Evolutionary conservation across 257 asterid species (phyloP).

Genomic region (Nicotiana undulata): DNA sequence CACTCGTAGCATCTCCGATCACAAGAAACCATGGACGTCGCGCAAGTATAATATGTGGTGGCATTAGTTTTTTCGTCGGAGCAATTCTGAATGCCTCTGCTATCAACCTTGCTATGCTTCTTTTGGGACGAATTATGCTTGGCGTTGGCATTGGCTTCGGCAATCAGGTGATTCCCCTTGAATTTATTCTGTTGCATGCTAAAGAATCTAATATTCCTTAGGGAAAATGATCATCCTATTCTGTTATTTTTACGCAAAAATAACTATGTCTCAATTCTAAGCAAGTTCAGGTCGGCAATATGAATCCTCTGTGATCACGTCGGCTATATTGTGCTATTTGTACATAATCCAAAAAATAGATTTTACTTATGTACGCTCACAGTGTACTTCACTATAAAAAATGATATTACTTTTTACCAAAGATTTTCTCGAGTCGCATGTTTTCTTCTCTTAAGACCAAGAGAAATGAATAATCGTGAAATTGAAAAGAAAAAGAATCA

Average conservation of each 20-base stretch:
- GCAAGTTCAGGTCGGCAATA: neutral
- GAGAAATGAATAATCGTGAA: neutral
- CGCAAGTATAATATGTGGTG: conserved; percentile 67
- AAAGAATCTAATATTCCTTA: too few relatives aligned
- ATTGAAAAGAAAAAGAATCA: neutral
- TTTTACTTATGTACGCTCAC: neutral
- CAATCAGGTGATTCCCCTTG: conserved; percentile 48
- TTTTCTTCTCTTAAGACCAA: neutral
- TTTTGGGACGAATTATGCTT: conserved; percentile 74
- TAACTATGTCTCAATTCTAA: neutral
- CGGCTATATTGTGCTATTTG: neutral
- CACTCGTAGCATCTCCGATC: conserved; percentile 62
- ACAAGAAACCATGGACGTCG: conserved; percentile 67
- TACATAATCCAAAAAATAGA: neutral
- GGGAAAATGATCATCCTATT: neutral
- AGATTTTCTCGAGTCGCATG: neutral
- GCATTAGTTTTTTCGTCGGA: conserved; percentile 58
- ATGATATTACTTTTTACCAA: too few relatives aligned
- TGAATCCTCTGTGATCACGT: neutral
- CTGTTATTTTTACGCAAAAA: neutral
- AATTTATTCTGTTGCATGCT: neutral
- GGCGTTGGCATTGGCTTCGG: conserved; percentile 93
- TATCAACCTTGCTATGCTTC: conserved; percentile 57
- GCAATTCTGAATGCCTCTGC: conserved; percentile 65
- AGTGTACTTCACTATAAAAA: neutral